These are phyloP conservation scores for Pseudoturritis turrita DNA, from an alignment of 345 rosid genomes.

Conservation along the genomic window DNA sequence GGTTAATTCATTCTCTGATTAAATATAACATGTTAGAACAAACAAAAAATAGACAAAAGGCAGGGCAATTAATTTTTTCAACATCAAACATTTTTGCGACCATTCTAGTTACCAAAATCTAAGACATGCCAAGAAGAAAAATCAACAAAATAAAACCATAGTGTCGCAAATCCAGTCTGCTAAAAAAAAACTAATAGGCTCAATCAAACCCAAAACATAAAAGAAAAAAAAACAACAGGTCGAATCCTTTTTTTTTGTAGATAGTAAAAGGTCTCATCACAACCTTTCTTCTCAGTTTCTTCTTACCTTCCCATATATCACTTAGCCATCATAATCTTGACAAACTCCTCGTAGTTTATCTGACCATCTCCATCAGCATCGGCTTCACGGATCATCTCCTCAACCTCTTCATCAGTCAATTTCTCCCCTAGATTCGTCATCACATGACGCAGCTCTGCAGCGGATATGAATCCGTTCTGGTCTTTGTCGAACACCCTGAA, in stretches of 20 bases:
- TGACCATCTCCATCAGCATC: conserved; percentile 34
- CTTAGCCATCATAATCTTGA: conserved; percentile 36
- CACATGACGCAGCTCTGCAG: conserved; percentile 24
- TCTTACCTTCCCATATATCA: not conserved
- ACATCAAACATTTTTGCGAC: too few relatives aligned
- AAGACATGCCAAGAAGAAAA: not conserved
- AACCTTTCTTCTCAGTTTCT: not conserved
- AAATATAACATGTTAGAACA: too few relatives aligned
- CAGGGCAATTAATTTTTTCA: too few relatives aligned
- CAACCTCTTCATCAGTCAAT: conserved; percentile 29
- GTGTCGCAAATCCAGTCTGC: not conserved
- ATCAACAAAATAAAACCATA: not conserved
- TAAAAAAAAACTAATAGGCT: not conserved
- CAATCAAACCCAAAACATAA: not conserved
- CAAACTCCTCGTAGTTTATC: conserved; percentile 35
- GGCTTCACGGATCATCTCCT: conserved; percentile 29
- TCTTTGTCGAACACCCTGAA: conserved; percentile 32
- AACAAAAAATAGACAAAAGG: too few relatives aligned
- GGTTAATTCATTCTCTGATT: too few relatives aligned
- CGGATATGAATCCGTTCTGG: conserved; percentile 30
- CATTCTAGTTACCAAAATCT: not conserved
- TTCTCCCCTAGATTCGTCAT: conserved; percentile 26
- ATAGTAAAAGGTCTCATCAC: not conserved
- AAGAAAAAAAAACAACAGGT: not conserved
- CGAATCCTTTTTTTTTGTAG: not conserved